Evolutionary conservation across 2,329 filamentous ascomycete genomes (phyloP).

Genomic region (Gremmenia infestans): DNA sequence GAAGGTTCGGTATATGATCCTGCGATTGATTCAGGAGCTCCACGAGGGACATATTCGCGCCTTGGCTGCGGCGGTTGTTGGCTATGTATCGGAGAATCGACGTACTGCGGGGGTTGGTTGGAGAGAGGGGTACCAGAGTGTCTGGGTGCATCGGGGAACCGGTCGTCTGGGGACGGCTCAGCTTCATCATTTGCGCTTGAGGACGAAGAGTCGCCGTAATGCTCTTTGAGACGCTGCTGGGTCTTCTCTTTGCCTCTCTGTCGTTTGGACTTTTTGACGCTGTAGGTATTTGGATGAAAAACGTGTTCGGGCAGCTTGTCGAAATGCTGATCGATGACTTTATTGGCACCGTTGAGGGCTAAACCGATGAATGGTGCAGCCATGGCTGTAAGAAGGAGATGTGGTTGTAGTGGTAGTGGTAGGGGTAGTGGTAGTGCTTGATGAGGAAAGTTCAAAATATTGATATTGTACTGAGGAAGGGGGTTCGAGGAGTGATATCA

Average conservation of each 20-base stretch:
- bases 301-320: neutral
- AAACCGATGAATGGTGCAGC: neutral
- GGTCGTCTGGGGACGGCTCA: neutral
- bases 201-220: neutral
- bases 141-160: neutral
- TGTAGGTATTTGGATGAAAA: neutral
- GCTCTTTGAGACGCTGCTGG: neutral
- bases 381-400: neutral
- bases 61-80: neutral
- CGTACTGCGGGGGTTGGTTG: neutral
- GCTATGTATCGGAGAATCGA: neutral
- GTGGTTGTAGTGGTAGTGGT: neutral
- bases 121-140: neutral
- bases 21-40: neutral
- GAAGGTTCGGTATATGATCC: neutral
- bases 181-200: neutral
- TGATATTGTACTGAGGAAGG: too few species aligned
- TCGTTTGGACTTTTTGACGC: neutral
- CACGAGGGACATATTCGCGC: neutral
- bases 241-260: neutral
- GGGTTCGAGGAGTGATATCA: too few species aligned
- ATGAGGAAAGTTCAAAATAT: neutral
- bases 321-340: conserved; percentile 5
- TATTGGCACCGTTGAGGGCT: neutral
- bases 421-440: neutral